These are phyloP conservation scores for Paramyrothecium sp. DNA, from an alignment of 2,329 filamentous ascomycete species.

Conservation along the genomic window DNA sequence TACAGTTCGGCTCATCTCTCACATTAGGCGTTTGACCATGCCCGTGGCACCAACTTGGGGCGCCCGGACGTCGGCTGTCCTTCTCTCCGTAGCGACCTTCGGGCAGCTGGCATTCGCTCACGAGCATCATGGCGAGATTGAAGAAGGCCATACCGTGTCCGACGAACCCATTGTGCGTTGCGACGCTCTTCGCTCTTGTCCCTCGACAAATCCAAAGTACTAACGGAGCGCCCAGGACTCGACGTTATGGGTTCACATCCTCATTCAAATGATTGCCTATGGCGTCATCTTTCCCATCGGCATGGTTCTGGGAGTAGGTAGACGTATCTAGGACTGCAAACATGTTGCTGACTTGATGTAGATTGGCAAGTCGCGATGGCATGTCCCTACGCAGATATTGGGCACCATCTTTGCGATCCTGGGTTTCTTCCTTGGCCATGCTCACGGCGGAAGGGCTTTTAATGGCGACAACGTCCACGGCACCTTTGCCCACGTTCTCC, in stretches of 20 bases:
- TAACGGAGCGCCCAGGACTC: constrained; percentile 55
- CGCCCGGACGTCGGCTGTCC: constrained; percentile 12
- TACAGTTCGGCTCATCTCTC: too few species aligned
- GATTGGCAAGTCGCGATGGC: constrained; percentile 90
- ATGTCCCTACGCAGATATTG: constrained; percentile 81
- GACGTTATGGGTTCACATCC: constrained; percentile 90
- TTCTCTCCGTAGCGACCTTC: constrained; percentile 21
- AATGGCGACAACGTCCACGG: constrained; percentile 72
- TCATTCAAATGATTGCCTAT: constrained; percentile 83
- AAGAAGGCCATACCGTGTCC: constrained; percentile 69
- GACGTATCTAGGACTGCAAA: not conserved
- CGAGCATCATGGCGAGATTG: constrained; percentile 57
- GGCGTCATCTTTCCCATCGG: constrained; percentile 90
- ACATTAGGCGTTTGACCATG: constrained; percentile 13
- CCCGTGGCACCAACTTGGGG: constrained; percentile 3
- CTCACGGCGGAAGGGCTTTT: constrained; percentile 87
- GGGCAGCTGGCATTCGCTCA: constrained; percentile 33
- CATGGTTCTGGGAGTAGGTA: constrained; percentile 71
- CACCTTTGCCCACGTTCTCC: constrained; percentile 75
- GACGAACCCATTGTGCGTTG: constrained; percentile 67
- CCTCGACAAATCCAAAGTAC: too few species aligned
- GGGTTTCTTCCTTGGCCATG: constrained; percentile 89
- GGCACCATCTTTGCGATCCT: constrained; percentile 74
- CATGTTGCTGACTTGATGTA: constrained; percentile 29
- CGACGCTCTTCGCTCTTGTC: not conserved